Percentiles rank a stretch among this genome's conserved stretches.
Conservation (phyloP, 2,329 filamentous ascomycete species). For the Apiospora rasikravindrae region DNA sequence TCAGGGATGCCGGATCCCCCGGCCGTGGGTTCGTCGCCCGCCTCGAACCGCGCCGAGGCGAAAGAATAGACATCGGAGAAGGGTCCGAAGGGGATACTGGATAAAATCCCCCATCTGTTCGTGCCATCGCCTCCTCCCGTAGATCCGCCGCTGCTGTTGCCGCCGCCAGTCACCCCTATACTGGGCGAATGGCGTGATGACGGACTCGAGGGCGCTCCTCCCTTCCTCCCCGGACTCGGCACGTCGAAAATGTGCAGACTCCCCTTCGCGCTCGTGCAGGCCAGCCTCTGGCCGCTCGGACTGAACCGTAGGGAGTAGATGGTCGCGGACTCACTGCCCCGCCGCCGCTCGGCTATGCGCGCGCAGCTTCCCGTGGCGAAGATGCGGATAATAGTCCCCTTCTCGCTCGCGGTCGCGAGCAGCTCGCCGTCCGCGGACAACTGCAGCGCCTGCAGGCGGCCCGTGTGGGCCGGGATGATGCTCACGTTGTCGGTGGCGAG, state of each 20-base stretch:
- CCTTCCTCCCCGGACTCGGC: constrained; percentile 52
- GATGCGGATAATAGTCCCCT: constrained; percentile 85
- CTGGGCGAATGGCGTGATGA: constrained; percentile 24
- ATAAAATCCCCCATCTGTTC: constrained; percentile 85
- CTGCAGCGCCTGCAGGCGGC: constrained; percentile 76
- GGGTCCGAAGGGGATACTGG: constrained; percentile 83
- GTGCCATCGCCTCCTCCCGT: constrained; percentile 50
- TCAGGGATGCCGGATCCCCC: constrained; percentile 43
- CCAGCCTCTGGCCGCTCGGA: constrained; percentile 78
- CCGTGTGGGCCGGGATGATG: constrained; percentile 90
- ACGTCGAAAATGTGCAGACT: constrained; percentile 95
- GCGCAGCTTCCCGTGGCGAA: constrained; percentile 83
- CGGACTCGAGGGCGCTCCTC: constrained; percentile 4
- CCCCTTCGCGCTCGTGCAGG: constrained; percentile 95
- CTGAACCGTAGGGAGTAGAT: constrained; percentile 91
- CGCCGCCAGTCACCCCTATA: constrained; percentile 29
- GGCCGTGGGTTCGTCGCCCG: constrained; percentile 70
- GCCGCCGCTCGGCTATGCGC: constrained; percentile 80
- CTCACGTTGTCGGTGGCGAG: constrained; percentile 80
- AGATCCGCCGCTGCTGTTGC: not conserved
- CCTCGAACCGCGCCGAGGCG: constrained; percentile 79
- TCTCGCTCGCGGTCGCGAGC: constrained; percentile 89
- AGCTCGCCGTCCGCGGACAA: constrained; percentile 81
- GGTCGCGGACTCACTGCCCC: constrained; percentile 85
- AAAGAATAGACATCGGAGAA: constrained; percentile 93